A percentile compares a stretch with the other conserved stretches of the same genome.
These are phyloP conservation scores for Phytophthora cactorum DNA, from an alignment of 352 stramenopile genomes.

Conservation along the genomic window DNA sequence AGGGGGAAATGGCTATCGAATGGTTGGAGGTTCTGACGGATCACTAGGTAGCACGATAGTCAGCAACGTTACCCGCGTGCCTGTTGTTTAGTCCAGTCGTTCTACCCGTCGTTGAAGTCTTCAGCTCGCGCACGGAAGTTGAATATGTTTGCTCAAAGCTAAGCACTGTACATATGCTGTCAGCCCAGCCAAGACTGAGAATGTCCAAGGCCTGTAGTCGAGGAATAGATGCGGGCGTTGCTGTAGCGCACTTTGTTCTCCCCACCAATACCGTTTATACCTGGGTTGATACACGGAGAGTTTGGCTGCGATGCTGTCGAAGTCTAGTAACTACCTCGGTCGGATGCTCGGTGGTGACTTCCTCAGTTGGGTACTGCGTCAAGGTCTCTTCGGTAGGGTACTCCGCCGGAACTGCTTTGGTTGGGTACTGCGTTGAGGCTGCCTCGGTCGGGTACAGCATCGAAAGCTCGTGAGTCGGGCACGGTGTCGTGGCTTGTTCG, in stretches of 20 bases:
- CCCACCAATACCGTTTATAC: neutral
- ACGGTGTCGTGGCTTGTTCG: no score
- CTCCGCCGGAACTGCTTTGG: no score
- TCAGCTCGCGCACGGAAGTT: neutral
- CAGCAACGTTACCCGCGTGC: slow-evolving; percentile 3
- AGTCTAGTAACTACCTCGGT: neutral
- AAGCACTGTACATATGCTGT: neutral
- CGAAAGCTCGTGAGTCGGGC: no score
- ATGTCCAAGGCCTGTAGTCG: no score
- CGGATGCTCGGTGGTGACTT: neutral
- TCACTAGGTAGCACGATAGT: neutral
- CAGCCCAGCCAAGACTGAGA: neutral
- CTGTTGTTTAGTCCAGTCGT: neutral
- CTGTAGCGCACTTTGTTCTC: slow-evolving; percentile 5
- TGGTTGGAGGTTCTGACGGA: no score
- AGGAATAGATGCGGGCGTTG: no score
- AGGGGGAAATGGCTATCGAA: no score
- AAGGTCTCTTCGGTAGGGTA: neutral
- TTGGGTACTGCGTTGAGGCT: neutral
- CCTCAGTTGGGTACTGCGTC: neutral
- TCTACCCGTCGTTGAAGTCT: neutral
- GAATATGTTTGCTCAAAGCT: neutral
- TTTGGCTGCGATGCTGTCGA: no score
- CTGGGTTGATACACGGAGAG: neutral
- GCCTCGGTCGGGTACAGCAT: no score